phyloP scores from a whole-genome alignment of 139 green algal genomes.

The Coelastrella sp. region DNA sequence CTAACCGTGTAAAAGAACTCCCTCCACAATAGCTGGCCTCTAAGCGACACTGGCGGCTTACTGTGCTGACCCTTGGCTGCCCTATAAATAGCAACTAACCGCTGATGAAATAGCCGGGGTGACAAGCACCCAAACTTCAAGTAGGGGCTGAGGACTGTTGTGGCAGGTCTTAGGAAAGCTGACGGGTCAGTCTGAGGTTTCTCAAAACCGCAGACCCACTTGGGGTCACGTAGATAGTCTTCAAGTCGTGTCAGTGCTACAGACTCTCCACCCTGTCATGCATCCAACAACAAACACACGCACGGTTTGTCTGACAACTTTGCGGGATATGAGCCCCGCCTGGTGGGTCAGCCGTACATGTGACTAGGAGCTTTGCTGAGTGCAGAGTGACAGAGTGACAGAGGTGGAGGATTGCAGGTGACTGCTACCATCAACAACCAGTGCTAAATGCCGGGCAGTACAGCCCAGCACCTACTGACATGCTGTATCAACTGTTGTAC shows the following conservation, averaged over 20 bases:
- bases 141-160: constrained; percentile 92
- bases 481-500: not conserved
- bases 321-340: no score
- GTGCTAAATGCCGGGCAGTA: not conserved
- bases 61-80: constrained; percentile 60
- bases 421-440: no score
- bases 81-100: constrained; percentile 56
- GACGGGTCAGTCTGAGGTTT: constrained; percentile 91
- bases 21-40: constrained; percentile 89
- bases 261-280: constrained; percentile 82
- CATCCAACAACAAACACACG: not conserved
- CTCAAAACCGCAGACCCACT: constrained; percentile 77
- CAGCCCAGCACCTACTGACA: not conserved
- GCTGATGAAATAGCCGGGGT: constrained; percentile 45
- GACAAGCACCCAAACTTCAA: constrained; percentile 84
- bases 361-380: constrained; percentile 85
- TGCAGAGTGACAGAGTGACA: not conserved
- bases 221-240: constrained; percentile 57
- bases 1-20: constrained; percentile 87
- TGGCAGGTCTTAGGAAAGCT: constrained; percentile 83
- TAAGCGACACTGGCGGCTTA: constrained; percentile 86
- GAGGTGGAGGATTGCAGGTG: no score
- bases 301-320: no score
- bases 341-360: constrained; percentile 70
- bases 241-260: constrained; percentile 78